Percentiles rank a stretch among this genome's conserved stretches.
These are phyloP conservation scores for Ganoderma lingzhi DNA, from an alignment of 1,284 basidiomycete species.

Conservation along the genomic window DNA sequence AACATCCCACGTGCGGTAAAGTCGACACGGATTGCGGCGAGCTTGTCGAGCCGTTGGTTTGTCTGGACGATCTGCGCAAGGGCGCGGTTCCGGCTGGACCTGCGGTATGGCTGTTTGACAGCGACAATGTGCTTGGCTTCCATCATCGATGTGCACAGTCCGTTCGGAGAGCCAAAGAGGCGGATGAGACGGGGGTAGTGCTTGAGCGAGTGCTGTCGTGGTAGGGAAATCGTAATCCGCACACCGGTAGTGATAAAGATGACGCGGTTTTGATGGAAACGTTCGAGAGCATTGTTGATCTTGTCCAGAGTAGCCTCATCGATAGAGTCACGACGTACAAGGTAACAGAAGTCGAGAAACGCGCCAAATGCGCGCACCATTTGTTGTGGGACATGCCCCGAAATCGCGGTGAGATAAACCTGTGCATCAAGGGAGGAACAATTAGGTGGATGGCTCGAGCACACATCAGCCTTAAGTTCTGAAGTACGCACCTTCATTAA, in stretches of 20 bases:
- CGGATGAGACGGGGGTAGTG: not conserved
- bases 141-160: not conserved
- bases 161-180: not conserved
- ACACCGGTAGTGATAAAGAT: not conserved
- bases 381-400: not conserved
- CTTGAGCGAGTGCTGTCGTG: not conserved
- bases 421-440: no score
- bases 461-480: no score
- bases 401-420: no score
- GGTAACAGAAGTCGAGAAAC: not conserved
- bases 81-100: not conserved
- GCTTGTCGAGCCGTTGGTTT: not conserved
- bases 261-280: not conserved
- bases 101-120: not conserved
- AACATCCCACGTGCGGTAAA: not conserved
- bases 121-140: not conserved
- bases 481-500: constrained; percentile 35
- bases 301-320: not conserved
- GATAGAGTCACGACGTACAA: not conserved
- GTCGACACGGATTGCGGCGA: not conserved
- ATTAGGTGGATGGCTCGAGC: no score
- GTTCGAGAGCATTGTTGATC: not conserved
- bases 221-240: not conserved
- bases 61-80: not conserved
- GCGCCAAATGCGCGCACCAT: not conserved